Conservation (phyloP, 352 stramenopile genomes). For the Thalassiosira exigua region DNA sequence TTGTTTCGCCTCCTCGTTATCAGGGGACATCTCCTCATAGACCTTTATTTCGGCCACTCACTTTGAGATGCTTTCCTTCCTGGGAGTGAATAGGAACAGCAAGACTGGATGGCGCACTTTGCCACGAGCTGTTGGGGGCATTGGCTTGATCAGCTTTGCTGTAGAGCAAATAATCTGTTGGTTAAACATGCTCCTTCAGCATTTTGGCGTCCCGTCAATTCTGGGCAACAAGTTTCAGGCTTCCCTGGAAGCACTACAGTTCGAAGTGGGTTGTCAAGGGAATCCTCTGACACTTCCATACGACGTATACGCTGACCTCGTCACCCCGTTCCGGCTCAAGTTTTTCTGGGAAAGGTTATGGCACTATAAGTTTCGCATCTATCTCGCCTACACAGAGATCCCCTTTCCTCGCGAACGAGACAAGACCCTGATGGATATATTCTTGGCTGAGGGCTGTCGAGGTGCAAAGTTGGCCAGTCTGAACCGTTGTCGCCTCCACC, state of each 20-base stretch:
- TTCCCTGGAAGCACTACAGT: background rate
- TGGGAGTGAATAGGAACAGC: constrained; percentile 35
- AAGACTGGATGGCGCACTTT: constrained; percentile 22
- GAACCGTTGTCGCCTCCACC: background rate
- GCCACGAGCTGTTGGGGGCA: constrained; percentile 15
- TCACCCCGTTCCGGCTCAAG: background rate
- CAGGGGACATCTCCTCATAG: too few species aligned
- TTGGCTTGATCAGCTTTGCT: constrained; percentile 18
- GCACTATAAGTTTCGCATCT: background rate
- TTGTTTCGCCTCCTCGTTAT: too few species aligned
- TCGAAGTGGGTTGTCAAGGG: background rate
- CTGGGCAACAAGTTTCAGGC: background rate
- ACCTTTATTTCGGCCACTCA: too few species aligned
- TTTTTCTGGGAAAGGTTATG: background rate
- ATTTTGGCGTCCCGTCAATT: constrained; percentile 5
- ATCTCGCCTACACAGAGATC: background rate
- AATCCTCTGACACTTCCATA: background rate
- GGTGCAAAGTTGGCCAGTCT: background rate
- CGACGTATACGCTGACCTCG: background rate
- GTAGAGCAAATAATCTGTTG: constrained; percentile 11
- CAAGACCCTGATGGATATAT: background rate
- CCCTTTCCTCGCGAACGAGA: background rate
- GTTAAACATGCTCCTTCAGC: constrained; percentile 39
- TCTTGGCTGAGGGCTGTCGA: background rate
- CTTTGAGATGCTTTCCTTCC: constrained; percentile 5